Percentiles rank a stretch among this genome's conserved stretches.
Conservation (phyloP, 1,139 yeast genomes). For the Zygotorulaspora mrakii region DNA sequence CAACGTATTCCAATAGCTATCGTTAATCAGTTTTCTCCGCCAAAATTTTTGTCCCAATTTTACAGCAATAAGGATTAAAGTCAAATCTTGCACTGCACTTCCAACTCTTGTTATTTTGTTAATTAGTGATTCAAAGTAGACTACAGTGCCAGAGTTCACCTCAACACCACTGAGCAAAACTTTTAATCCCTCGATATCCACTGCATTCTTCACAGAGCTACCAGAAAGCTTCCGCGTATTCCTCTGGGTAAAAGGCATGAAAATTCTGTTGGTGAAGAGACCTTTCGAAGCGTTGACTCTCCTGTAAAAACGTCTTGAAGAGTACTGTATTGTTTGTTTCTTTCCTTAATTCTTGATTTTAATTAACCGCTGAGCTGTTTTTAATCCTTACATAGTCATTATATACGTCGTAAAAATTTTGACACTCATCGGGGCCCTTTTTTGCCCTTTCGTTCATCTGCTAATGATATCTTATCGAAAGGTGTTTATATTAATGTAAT, state of each 20-base stretch:
- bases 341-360: neutral
- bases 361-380: slow-evolving; percentile 2
- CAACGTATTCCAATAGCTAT: slow-evolving; percentile 29
- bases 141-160: slow-evolving; percentile 3
- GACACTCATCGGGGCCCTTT: no score
- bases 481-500: no score
- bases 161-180: neutral
- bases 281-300: no score
- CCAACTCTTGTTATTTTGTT: slow-evolving; percentile 3
- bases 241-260: neutral
- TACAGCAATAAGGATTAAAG: slow-evolving; percentile 17
- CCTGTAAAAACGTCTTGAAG: no score
- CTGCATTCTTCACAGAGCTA: neutral
- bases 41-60: slow-evolving; percentile 27
- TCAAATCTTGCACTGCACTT: slow-evolving; percentile 5
- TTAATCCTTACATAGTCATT: neutral
- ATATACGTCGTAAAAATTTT: no score
- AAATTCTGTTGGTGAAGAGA: no score
- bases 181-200: neutral
- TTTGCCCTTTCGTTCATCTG: neutral
- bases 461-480: slow-evolving; percentile 2
- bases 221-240: neutral
- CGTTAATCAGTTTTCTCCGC: slow-evolving; percentile 14
- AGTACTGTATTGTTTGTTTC: no score
- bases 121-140: slow-evolving; percentile 8